These are phyloP conservation scores for Tanacetum coccineum DNA, from an alignment of 129 eudicot genomes.

Conservation along the genomic window DNA sequence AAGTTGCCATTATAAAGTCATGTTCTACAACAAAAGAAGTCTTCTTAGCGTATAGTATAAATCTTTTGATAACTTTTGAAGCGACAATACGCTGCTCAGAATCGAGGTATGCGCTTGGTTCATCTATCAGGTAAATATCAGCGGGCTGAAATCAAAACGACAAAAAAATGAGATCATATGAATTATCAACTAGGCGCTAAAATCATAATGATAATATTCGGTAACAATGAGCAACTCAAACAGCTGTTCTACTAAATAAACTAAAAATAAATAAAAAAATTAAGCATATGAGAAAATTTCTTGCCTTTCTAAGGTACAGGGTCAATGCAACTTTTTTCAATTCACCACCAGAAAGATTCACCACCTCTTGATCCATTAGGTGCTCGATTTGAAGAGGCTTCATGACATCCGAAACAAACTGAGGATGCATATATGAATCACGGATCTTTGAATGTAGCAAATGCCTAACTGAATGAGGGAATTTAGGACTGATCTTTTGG, in stretches of 20 bases:
- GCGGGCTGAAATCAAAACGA: conserved; percentile 40
- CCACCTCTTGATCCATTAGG: conserved; percentile 80
- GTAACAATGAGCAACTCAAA: too few relatives aligned
- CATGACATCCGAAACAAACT: conserved; percentile 88
- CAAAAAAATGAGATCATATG: too few relatives aligned
- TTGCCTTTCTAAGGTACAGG: conserved; percentile 75
- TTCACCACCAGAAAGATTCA: conserved; percentile 80
- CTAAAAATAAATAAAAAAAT: too few relatives aligned
- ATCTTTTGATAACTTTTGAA: conserved; percentile 68
- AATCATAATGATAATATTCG: too few relatives aligned
- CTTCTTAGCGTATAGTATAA: conserved; percentile 75
- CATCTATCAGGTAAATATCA: conserved; percentile 68
- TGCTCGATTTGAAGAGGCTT: conserved; percentile 88
- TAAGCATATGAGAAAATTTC: too few relatives aligned
- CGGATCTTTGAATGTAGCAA: conserved; percentile 70
- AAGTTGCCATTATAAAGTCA: conserved; percentile 91
- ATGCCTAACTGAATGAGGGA: conserved; percentile 58
- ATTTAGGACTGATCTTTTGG: conserved; percentile 79
- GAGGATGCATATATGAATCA: conserved; percentile 81
- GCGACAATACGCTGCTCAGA: too few relatives aligned
- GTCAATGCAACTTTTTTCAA: conserved; percentile 83
- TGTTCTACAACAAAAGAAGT: conserved; percentile 93
- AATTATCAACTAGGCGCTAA: too few relatives aligned
- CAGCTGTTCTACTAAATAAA: too few relatives aligned
- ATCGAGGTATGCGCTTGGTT: too few relatives aligned